Evolutionary conservation across 2,329 filamentous ascomycete genomes (phyloP), one percentile per base, ranked within the genome.

Genomic region (Pseudogymnoascus sp.): DNA sequence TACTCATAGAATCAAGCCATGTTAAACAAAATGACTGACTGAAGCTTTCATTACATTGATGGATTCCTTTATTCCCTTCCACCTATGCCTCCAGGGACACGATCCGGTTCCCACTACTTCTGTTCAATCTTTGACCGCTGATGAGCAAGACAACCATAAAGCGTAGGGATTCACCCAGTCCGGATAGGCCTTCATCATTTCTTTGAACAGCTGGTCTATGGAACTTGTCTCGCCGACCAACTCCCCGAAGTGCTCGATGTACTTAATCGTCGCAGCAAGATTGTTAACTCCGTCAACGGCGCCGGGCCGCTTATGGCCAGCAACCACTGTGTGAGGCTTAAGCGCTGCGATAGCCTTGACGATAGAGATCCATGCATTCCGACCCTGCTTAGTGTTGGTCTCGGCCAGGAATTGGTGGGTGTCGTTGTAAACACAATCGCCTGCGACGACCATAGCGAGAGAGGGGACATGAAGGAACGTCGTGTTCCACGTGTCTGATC

Each of bases 391-490:
- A 0, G 71, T 75, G 31, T 67, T 69, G 0, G 70, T 68, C 60
- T 77, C 75, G 4, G 63, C 70, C 3, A 77, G 67, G 59, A 69
- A 72, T 61, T 74, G 71, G 35, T 73, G 70, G 6, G 68, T 66
- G 16, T 72, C 70, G 2, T 72, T 72, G 61, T 76, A 76, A 1
- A 75, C 73, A n/a, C 70, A 68, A 65, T 77, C 74, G 2, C 74
- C 74, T 0, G 68, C 68, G 8, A 75, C 70, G 0, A 72, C 73
- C 2, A 75, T 67, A 0, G 62, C 60, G 0, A 76, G 41, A 19
- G 66, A 65, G 0, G 73, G 74, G 0, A 73, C 67, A 38, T 71
- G 69, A 6, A 76, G 66, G 0, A 75, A 65, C 0, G 73, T 72
- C 0, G 69, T 67, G 28, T 70, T 66, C 33, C 72, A 63, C 0